A percentile compares a stretch with the other conserved stretches of the same genome.
These are phyloP conservation scores for Moricandia arvensis DNA, from an alignment of 345 rosid genomes.

Conservation along the genomic window DNA sequence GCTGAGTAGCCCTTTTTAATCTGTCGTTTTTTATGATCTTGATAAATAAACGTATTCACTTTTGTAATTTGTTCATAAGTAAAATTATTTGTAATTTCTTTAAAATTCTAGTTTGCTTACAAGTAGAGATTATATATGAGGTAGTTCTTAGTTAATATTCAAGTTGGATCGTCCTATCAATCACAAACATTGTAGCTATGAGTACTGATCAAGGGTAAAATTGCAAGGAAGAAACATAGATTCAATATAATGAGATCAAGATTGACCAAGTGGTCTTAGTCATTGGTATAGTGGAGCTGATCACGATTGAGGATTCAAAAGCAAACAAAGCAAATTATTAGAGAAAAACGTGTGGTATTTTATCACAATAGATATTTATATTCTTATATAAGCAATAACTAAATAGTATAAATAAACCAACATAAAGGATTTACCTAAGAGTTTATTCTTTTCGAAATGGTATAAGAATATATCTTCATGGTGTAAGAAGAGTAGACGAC, in stretches of 20 bases:
- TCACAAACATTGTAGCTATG: background rate
- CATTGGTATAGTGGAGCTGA: conserved; percentile 21
- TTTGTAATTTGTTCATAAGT: background rate
- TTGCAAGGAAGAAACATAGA: background rate
- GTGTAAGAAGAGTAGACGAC: background rate
- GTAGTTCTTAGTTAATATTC: background rate
- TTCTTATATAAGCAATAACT: too few relatives aligned
- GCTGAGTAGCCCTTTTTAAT: conserved; percentile 28
- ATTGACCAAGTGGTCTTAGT: conserved; percentile 22
- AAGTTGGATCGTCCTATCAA: background rate
- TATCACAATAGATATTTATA: background rate
- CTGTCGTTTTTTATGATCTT: conserved; percentile 2
- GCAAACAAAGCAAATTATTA: background rate
- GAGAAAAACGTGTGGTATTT: conserved; percentile 19
- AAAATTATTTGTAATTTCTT: background rate
- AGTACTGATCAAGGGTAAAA: too few relatives aligned
- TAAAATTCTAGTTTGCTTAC: background rate
- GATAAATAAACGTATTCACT: background rate
- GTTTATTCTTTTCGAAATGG: background rate
- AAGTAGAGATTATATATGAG: background rate
- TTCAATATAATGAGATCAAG: background rate
- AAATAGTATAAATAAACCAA: background rate
- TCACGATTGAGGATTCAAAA: conserved; percentile 17
- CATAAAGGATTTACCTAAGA: background rate
- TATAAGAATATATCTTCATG: background rate